These are phyloP conservation scores for Russula griseocarnosa DNA, from an alignment of 768 basidiomycete species.

Conservation along the genomic window DNA sequence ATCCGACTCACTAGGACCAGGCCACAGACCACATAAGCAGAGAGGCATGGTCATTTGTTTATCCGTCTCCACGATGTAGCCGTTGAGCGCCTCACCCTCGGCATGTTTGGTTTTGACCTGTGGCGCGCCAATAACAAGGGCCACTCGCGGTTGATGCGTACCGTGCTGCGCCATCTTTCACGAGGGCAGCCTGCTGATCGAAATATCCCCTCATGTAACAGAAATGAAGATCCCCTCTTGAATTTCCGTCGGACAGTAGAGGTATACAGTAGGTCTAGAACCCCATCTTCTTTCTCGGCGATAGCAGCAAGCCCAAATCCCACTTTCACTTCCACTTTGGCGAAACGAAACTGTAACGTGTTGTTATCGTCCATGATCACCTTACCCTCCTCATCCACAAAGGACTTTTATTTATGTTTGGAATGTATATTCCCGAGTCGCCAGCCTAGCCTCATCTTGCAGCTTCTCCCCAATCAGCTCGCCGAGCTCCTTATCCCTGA, in stretches of 20 bases:
- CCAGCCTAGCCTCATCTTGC: constrained; percentile 8
- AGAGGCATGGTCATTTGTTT: too few relatives aligned
- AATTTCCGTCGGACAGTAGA: neutral
- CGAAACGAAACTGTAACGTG: neutral
- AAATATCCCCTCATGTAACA: neutral
- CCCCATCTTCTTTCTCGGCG: neutral
- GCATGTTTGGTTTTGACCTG: neutral
- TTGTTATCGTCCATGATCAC: constrained; percentile 8
- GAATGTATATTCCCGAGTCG: neutral
- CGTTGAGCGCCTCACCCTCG: neutral
- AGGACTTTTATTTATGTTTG: constrained; percentile 14
- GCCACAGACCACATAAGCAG: too few relatives aligned
- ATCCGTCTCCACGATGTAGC: too few relatives aligned
- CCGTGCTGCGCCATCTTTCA: neutral
- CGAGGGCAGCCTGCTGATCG: neutral
- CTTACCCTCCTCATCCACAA: constrained; percentile 10
- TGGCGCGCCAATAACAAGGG: neutral
- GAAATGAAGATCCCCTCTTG: neutral
- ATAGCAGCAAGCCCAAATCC: too few relatives aligned
- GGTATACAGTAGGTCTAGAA: too few relatives aligned
- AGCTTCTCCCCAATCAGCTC: constrained; percentile 6
- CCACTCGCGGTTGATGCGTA: too few relatives aligned
- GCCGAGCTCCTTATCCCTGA: neutral
- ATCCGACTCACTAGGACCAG: too few relatives aligned
- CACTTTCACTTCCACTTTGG: neutral